phyloP scores from a whole-genome alignment of 257 asterid species.

The Knoxia roxburghii region DNA sequence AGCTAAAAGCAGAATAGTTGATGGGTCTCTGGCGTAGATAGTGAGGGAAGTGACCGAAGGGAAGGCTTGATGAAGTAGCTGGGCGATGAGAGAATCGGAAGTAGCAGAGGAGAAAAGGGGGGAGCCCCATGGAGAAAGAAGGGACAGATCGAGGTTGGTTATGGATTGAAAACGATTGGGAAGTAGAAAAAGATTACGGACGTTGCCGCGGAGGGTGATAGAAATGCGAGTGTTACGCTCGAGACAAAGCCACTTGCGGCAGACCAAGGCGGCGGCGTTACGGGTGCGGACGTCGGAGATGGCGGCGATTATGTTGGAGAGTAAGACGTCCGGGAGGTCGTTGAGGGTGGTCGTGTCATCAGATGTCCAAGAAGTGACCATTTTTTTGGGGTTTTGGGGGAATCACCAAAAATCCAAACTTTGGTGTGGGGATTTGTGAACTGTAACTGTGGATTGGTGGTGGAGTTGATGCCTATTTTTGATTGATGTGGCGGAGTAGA shows the following conservation, averaged over 20 bases:
- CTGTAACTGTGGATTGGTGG: too few relatives aligned
- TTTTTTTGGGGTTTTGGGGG: neutral
- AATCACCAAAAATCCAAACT: neutral
- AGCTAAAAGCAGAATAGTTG: conserved; percentile 38
- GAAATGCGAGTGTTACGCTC: conserved; percentile 77
- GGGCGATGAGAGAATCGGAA: conserved; percentile 43
- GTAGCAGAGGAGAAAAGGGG: conserved; percentile 46
- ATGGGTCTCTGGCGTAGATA: conserved; percentile 53
- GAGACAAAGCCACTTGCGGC: conserved; percentile 51
- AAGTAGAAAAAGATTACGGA: conserved; percentile 52
- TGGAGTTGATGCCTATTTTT: neutral
- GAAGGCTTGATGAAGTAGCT: conserved; percentile 59
- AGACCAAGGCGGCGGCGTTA: conserved; percentile 68
- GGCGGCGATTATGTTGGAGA: conserved; percentile 66
- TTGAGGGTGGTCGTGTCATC: conserved; percentile 40
- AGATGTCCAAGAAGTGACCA: conserved; percentile 21
- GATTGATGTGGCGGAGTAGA: neutral
- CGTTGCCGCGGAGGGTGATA: conserved; percentile 81
- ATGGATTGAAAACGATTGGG: conserved; percentile 64
- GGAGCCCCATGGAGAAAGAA: conserved; percentile 89
- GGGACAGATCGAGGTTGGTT: conserved; percentile 68
- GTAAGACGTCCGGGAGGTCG: conserved; percentile 74
- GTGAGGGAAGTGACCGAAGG: conserved; percentile 51
- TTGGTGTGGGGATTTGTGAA: neutral
- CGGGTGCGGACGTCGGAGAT: conserved; percentile 66